phyloP scores from a whole-genome alignment of 2,329 filamentous ascomycete genomes.

The Aureobasidium mangrovei region DNA sequence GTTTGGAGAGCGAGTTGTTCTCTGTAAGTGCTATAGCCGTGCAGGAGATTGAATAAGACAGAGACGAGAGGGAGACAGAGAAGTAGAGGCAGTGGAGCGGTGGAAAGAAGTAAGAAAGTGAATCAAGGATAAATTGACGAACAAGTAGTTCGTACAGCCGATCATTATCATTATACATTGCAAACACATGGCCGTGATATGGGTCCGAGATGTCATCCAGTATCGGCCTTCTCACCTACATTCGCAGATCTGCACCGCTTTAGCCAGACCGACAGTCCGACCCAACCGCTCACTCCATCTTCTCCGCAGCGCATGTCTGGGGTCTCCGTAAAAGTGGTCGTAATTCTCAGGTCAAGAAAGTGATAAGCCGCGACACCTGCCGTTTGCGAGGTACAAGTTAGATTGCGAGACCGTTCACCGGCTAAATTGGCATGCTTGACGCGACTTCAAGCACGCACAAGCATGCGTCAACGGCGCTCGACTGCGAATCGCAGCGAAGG shows the following conservation, averaged over 20 bases:
- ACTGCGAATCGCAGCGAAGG: not conserved
- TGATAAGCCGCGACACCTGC: not conserved
- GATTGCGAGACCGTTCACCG: not conserved
- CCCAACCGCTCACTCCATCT: not conserved
- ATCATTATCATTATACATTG: not conserved
- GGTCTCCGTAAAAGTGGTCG: slow-evolving; percentile 1
- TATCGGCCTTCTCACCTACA: slow-evolving; percentile 10
- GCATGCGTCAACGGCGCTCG: slow-evolving; percentile 11
- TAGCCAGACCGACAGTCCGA: not conserved
- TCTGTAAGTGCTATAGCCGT: not conserved
- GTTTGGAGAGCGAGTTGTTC: no score
- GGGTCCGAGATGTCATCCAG: not conserved
- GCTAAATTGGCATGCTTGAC: slow-evolving; percentile 12
- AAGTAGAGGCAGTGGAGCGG: not conserved
- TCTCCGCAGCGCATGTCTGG: slow-evolving; percentile 1
- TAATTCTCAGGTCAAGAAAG: no score
- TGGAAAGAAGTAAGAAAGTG: not conserved
- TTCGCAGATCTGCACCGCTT: not conserved
- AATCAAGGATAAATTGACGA: not conserved
- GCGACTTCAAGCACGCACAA: not conserved
- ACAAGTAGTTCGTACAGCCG: not conserved
- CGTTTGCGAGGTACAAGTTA: not conserved
- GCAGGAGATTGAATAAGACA: not conserved
- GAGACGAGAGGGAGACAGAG: not conserved
- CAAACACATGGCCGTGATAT: slow-evolving; percentile 7